phyloP scores from a whole-genome alignment of 1,139 yeast genomes.

The Candida mesenterica region DNA sequence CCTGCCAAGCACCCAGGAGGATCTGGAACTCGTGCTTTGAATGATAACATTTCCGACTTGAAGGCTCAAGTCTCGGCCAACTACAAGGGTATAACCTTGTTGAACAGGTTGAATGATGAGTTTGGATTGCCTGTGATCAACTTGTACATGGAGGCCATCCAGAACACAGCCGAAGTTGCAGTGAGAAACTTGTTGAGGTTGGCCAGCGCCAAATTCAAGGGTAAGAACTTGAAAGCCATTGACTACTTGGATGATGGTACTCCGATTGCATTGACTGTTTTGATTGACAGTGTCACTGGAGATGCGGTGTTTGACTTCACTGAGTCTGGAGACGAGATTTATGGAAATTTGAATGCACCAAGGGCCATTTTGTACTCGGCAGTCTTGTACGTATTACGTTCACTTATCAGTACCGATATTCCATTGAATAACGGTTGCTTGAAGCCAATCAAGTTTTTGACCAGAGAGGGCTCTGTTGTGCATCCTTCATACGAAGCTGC shows the following conservation, averaged over 20 bases:
- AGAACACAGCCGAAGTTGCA: conserved; percentile 41
- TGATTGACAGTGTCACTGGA: conserved; percentile 35
- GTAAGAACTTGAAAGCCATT: conserved; percentile 31
- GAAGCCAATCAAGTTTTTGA: conserved; percentile 61
- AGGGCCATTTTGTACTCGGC: conserved; percentile 80
- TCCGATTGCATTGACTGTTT: conserved; percentile 34
- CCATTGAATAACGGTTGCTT: conserved; percentile 87
- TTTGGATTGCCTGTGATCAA: conserved; percentile 34
- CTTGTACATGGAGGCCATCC: conserved; percentile 44
- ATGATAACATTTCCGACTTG: conserved; percentile 42
- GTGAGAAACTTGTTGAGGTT: conserved; percentile 38
- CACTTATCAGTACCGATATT: conserved; percentile 72
- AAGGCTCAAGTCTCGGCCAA: conserved; percentile 48
- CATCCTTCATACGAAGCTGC: conserved; percentile 78
- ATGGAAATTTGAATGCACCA: conserved; percentile 46
- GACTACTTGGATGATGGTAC: conserved; percentile 49
- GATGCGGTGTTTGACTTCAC: conserved; percentile 42
- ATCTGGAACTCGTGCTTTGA: conserved; percentile 42
- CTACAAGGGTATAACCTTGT: conserved; percentile 38
- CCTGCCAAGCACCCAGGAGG: conserved; percentile 49
- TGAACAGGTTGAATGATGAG: conserved; percentile 31
- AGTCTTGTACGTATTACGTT: conserved; percentile 71
- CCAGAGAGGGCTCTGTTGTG: conserved; percentile 68
- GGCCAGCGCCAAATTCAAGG: conserved; percentile 37
- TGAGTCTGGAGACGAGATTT: conserved; percentile 42